These are phyloP conservation scores for Ophiobolus disseminans DNA, from an alignment of 2,329 filamentous ascomycete genomes.

Conservation along the genomic window DNA sequence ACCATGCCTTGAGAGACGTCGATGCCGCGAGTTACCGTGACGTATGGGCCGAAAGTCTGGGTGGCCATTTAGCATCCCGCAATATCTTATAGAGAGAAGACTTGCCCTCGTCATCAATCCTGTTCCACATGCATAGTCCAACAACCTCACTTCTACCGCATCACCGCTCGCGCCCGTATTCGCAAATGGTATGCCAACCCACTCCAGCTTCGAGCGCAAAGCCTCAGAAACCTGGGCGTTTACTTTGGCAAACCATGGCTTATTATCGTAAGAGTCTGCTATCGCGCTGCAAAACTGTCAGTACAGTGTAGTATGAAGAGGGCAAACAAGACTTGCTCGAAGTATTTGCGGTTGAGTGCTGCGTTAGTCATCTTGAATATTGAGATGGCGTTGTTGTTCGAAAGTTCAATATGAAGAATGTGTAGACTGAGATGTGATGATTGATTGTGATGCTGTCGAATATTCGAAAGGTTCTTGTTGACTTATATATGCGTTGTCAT, in stretches of 20 bases:
- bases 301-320: not conserved
- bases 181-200: constrained; percentile 67
- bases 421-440: not conserved
- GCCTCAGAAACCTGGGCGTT: constrained; percentile 62
- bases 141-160: constrained; percentile 56
- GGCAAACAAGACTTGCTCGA: constrained; percentile 33
- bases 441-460: not conserved
- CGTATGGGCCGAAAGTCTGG: constrained; percentile 67
- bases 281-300: constrained; percentile 52
- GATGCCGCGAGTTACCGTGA: constrained; percentile 69
- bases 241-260: constrained; percentile 60
- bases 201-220: constrained; percentile 62
- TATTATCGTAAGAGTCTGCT: constrained; percentile 64
- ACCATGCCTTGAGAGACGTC: constrained; percentile 78
- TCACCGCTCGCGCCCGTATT: constrained; percentile 41
- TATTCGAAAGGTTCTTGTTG: not conserved
- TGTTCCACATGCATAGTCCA: constrained; percentile 81
- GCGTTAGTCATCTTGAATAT: constrained; percentile 35
- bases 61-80: constrained; percentile 3
- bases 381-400: constrained; percentile 1
- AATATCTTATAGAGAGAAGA: constrained; percentile 17
- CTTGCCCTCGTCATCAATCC: constrained; percentile 69
- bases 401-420: not conserved
- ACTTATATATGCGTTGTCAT: not conserved
- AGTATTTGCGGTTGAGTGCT: constrained; percentile 46